phyloP scores from a whole-genome alignment of 192 early-diverging fungal genomes.

The Gonapodya prolifera region DNA sequence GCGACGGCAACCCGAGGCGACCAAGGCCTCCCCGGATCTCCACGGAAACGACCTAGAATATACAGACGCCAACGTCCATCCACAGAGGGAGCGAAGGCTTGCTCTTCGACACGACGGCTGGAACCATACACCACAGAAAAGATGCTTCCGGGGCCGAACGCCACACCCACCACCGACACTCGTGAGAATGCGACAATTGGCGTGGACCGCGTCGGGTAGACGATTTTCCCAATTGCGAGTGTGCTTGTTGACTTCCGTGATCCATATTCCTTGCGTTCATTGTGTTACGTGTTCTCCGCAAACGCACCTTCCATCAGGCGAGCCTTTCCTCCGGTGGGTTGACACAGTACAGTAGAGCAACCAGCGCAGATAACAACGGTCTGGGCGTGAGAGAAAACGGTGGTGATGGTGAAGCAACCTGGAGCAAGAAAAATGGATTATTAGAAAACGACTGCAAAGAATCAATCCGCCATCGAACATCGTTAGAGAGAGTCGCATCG shows the following conservation, averaged over 20 bases:
- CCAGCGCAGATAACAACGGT: slow-evolving; percentile 92
- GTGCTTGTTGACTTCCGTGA: no score
- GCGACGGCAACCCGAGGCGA: background rate
- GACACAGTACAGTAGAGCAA: slow-evolving; percentile 95
- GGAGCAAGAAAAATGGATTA: slow-evolving; percentile 10
- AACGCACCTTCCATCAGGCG: slow-evolving; percentile 83
- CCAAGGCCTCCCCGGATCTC: no score
- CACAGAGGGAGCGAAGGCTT: background rate
- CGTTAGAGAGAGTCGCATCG: background rate
- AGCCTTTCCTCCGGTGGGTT: slow-evolving; percentile 97
- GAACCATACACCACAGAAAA: slow-evolving; percentile 1
- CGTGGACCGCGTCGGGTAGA: no score
- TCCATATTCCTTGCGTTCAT: no score
- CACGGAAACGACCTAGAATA: background rate
- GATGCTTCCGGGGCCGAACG: no score
- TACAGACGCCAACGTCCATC: background rate
- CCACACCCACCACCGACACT: no score
- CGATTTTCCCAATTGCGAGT: no score
- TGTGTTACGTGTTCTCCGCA: no score
- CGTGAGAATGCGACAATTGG: no score
- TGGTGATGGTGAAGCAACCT: slow-evolving; percentile 95
- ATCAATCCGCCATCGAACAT: no score
- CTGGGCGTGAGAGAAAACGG: slow-evolving; percentile 98
- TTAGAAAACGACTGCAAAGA: background rate
- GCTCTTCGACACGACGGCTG: background rate